Evolutionary conservation across 2,329 filamentous ascomycete species (phyloP), one percentile per base, ranked within the genome.

Genomic region (Ascochyta lentis): DNA sequence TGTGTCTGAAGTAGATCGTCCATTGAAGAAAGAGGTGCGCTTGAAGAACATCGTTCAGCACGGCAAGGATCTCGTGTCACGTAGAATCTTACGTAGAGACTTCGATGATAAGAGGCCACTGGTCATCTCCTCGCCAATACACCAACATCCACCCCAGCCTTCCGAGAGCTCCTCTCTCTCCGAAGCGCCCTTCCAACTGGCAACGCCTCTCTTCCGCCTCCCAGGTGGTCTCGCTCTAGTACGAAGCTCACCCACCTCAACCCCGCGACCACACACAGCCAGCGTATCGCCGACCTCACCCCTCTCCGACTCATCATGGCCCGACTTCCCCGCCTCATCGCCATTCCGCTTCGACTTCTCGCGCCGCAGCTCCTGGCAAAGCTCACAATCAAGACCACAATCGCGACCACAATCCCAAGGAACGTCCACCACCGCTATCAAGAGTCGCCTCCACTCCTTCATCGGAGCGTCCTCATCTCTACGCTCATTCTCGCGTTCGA

Each of bases 211-310:
- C 3, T 40, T 71, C 8, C 65, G 63, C 6, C 59, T 71, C 12
- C 68, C 69, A 3, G 59, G 64, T 8, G 66, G 69, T 0, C 57
- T 68, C 6, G 61, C 64, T 4, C 22, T 70, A 3, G 64, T 71
- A 5, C 58, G 62, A n/a, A 58, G 64, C 4, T 49, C 61, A 3
- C 35, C 46, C 3, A 27, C 22, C 2, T 41, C 46, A 3, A 41
- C 29, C 3, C 22, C 27, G 6, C 41, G 27, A 19, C 52, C 52
- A 16, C 35, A 46, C 3, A 50, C 46, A 22, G 44, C 44, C n/a
- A 15, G n/a, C 13, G 27, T 35, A 1, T 31, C 23, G 6, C 27
- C 40, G 8, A 40, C 23, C 2, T 46, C 46, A 12, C 27, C 29
- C 29, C 34, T 42, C n/a, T 46, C 46, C 22, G 29, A 45, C 22